Evolutionary conservation across 306 rosid species (phyloP), one percentile per base, ranked within the genome.

Genomic region (Albizia julibrissin): DNA sequence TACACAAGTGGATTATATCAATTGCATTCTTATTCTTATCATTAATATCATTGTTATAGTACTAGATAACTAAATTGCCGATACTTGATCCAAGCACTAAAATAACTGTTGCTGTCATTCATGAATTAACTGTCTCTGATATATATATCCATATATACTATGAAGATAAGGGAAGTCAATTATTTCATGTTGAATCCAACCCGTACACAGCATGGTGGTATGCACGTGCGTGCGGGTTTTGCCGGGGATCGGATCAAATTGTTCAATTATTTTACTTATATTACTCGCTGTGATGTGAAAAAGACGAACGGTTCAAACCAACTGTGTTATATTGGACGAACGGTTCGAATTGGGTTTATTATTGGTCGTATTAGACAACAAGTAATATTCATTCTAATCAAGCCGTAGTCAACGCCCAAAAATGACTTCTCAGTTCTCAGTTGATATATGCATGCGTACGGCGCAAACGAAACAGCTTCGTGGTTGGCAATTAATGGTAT

Each of bases 171-270:
- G 19, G 19, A 67, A 84, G 88, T 79, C 86, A 67, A 82, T 84
- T 82, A 79, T 84, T 81, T 87, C 71, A n/a, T 43, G 69, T 49
- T 54, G 77, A 84, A 71, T 66, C 78, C 42, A 61, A 75, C 69
- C 62, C 79, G 16, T 15, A 15, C n/a, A 5, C 69, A 64, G 42
- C 4, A 15, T 0, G 16, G 69, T 31, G 21, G 69, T 1, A 64
- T 64, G 34, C 49, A 77, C 27, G 65, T 58, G 65, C 65, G 14
- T 58, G 65, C 65, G 27, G 22, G 31, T 3, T 9, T 79, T 54
- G 66, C 77, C 78, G 49, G 19, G 62, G 61, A 27, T 69, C 50
- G 58, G 61, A 43, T 24, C 24, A 6, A 8, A 8, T 14, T 71
- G 15, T 56, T 73, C 69, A 40, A 5, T n/a, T 72, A 40, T 46